Evolutionary conservation across 1,139 yeast genomes (phyloP).

Genomic region (Chernovozyma aurita): DNA sequence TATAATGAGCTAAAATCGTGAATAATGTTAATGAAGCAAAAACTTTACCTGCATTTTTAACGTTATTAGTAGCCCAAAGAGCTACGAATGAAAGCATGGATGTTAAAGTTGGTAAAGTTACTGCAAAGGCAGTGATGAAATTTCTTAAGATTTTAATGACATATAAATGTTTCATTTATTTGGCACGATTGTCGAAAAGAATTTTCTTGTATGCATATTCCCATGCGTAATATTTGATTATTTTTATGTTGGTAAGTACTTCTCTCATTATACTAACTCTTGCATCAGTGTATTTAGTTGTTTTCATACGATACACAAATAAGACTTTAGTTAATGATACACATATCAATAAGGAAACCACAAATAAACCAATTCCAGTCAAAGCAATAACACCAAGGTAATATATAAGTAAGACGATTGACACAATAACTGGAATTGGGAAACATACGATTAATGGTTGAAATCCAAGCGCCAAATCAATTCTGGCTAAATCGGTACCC

Average conservation of each 20-base stretch:
- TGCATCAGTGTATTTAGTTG: constrained; percentile 38
- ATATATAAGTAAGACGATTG: constrained; percentile 31
- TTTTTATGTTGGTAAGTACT: constrained; percentile 36
- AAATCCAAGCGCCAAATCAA: constrained; percentile 44
- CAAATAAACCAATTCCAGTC: constrained; percentile 41
- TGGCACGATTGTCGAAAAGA: constrained; percentile 31
- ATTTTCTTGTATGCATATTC: constrained; percentile 39
- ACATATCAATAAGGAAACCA: constrained; percentile 36
- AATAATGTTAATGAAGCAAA: constrained; percentile 51
- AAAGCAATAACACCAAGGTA: constrained; percentile 40
- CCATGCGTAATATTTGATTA: constrained; percentile 48
- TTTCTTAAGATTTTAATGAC: constrained; percentile 42
- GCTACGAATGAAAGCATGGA: constrained; percentile 42
- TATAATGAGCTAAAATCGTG: constrained; percentile 47
- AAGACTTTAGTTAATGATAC: constrained; percentile 33
- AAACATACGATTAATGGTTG: constrained; percentile 43
- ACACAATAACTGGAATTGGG: constrained; percentile 42
- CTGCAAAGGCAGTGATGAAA: constrained; percentile 45
- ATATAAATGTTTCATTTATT: constrained; percentile 39
- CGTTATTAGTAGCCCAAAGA: constrained; percentile 35
- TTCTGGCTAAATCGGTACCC: constrained; percentile 43
- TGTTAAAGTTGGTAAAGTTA: constrained; percentile 37
- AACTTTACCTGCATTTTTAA: constrained; percentile 40
- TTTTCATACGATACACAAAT: constrained; percentile 34
- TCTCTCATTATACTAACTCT: constrained; percentile 44